These are phyloP conservation scores for Xanthoconium purpureum DNA, from an alignment of 768 basidiomycete species.

Conservation along the genomic window DNA sequence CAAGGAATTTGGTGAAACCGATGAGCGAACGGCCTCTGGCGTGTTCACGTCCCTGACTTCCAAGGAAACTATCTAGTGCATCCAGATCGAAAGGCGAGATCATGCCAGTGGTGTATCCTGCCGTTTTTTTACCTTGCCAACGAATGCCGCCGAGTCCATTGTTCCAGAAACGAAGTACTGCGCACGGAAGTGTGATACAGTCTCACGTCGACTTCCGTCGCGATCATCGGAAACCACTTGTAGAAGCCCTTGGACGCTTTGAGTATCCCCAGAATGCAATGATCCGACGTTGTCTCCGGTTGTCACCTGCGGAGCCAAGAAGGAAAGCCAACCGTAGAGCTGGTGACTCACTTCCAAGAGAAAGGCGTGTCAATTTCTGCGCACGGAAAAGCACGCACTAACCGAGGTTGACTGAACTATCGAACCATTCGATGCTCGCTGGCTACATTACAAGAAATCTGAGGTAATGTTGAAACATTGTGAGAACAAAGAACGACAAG, in stretches of 20 bases:
- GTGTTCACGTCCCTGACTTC: too few species aligned
- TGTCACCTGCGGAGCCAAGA: not conserved
- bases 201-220: not conserved
- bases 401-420: not conserved
- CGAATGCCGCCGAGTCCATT: not conserved
- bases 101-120: too few species aligned
- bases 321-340: not conserved
- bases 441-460: slow-evolving; percentile 15
- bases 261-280: not conserved
- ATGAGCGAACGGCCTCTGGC: too few species aligned
- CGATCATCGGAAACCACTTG: not conserved
- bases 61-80: not conserved
- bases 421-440: slow-evolving; percentile 5
- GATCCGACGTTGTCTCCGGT: not conserved
- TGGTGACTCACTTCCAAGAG: not conserved
- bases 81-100: not conserved
- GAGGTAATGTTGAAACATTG: slow-evolving; percentile 3
- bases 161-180: not conserved
- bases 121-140: too few species aligned
- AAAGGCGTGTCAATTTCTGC: not conserved
- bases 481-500: not conserved
- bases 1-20: too few species aligned
- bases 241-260: not conserved
- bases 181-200: not conserved
- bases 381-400: not conserved